A percentile compares a stretch with the other conserved stretches of the same genome.
Conservation (phyloP, 495 filamentous ascomycete genomes). For the Xylaria cubensis region DNA sequence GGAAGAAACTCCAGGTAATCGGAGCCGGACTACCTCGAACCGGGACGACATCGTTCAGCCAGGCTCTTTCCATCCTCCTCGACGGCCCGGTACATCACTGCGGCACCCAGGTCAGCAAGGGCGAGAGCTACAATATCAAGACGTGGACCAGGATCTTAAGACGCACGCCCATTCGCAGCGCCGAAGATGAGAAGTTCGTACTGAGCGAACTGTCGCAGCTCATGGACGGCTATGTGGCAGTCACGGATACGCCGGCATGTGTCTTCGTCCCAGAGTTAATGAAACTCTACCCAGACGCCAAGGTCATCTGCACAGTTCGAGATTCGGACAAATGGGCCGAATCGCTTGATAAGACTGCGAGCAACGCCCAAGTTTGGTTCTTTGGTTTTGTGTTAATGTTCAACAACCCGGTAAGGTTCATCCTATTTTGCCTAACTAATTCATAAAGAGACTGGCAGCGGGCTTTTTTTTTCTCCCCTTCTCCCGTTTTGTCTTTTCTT, state of each 20-base stretch:
- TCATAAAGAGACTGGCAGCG: background rate
- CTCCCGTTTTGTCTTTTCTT: too few relatives aligned
- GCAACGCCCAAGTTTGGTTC: constrained; percentile 36
- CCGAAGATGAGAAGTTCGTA: constrained; percentile 31
- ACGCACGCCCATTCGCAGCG: constrained; percentile 32
- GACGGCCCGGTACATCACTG: constrained; percentile 47
- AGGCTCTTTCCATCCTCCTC: constrained; percentile 52
- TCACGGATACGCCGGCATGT: constrained; percentile 39
- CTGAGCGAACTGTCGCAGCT: constrained; percentile 30
- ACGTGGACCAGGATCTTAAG: constrained; percentile 37
- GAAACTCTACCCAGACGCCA: constrained; percentile 44
- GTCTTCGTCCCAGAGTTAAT: constrained; percentile 42
- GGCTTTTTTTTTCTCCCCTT: background rate
- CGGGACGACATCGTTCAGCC: constrained; percentile 54
- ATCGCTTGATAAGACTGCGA: constrained; percentile 38
- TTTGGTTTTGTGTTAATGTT: constrained; percentile 24
- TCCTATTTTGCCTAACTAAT: background rate
- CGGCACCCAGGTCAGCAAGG: constrained; percentile 39
- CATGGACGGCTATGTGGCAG: constrained; percentile 43
- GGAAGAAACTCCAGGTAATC: constrained; percentile 49
- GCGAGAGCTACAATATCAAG: constrained; percentile 34
- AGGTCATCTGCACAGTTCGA: constrained; percentile 46
- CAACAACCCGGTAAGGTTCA: constrained; percentile 25
- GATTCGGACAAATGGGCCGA: constrained; percentile 40
- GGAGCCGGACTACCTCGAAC: constrained; percentile 57